Evolutionary conservation across 164 flowering plant species (phyloP), one percentile per base, ranked within the genome.

Genomic region (Aristolochia californica): DNA sequence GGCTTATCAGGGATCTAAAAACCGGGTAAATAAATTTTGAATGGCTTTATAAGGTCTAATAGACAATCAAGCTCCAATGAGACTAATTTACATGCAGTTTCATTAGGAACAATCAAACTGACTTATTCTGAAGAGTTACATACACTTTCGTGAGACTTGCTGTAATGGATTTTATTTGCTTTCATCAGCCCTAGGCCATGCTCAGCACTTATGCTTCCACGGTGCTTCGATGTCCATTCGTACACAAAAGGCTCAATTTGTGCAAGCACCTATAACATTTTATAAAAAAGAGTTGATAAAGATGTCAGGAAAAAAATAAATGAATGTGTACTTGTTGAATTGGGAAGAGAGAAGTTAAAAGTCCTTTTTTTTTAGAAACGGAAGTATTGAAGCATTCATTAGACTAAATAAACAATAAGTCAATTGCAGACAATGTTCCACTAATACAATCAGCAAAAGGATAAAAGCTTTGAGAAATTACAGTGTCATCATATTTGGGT

Each of bases 191-290:
- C 98, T 8, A 89, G 63, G 48, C 98, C 97, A 73, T 93, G 98
- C 76, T 93, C 97, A 20, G 97, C 98, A 66, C 98, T 93, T 57
- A 93, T 89, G 68, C 98, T 93, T 44, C 98, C 98, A 12, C 83
- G 78, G 58, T 82, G 83, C 53, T 76, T 75, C 45, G 94, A 82
- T 48, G 97, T 93, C 98, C 98, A 93, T 69, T 93, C 97, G 67
- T 93, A 93, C 25, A 93, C 97, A 75, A 80, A 93, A 18, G 99
- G 99, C 64, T 93, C 99, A 56, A 93, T 83, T 68, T 83, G 68
- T 59, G 79, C 75, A 56, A 87, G 70, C 66, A 93, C 68, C 99
- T 93, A 80, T 63, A 69, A 53, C n/a, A 27, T 47, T 59, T 28
- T 30, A 28, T 34, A 14, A 54, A 24, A 30, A 10, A 24, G 43